Evolutionary conservation across 1,284 basidiomycete species (phyloP).

Genomic region (Gymnopus androsaceus): DNA sequence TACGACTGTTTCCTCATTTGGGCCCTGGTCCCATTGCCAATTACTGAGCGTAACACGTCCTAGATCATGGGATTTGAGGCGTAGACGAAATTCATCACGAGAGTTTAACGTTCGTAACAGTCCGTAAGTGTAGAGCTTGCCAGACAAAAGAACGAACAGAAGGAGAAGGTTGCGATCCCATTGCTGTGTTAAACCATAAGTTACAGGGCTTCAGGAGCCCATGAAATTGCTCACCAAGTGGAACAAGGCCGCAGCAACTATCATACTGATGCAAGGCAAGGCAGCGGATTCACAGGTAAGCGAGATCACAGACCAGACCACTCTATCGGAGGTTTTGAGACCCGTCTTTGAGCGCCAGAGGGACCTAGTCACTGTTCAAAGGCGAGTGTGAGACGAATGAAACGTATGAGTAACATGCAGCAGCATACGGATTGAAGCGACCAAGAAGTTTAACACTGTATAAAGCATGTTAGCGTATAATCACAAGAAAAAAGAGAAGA

Average conservation of each 20-base stretch:
- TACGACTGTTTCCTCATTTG: neutral
- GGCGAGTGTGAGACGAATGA: neutral
- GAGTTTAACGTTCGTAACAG: constrained; percentile 50
- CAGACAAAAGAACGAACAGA: constrained; percentile 50
- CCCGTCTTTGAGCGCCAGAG: constrained; percentile 49
- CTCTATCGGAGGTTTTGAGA: constrained; percentile 41
- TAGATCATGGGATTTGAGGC: constrained; percentile 40
- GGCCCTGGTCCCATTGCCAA: constrained; percentile 30
- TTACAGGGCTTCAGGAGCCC: neutral
- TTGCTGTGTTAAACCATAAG: neutral
- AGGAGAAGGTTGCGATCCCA: constrained; percentile 41
- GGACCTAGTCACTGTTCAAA: constrained; percentile 38
- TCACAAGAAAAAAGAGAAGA: neutral
- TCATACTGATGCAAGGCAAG: constrained; percentile 45
- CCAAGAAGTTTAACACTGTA: constrained; percentile 40
- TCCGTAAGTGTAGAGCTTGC: constrained; percentile 52
- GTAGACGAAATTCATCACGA: constrained; percentile 39
- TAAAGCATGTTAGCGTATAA: neutral
- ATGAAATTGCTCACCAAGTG: constrained; percentile 34
- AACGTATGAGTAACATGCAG: neutral
- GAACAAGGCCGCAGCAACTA: constrained; percentile 43
- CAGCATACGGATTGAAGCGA: constrained; percentile 42
- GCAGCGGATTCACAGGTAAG: constrained; percentile 52
- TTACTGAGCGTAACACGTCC: constrained; percentile 40
- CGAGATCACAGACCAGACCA: constrained; percentile 42